Evolutionary conservation across 2,329 filamentous ascomycete genomes (phyloP).

Genomic region (Nigrospora oryzae): DNA sequence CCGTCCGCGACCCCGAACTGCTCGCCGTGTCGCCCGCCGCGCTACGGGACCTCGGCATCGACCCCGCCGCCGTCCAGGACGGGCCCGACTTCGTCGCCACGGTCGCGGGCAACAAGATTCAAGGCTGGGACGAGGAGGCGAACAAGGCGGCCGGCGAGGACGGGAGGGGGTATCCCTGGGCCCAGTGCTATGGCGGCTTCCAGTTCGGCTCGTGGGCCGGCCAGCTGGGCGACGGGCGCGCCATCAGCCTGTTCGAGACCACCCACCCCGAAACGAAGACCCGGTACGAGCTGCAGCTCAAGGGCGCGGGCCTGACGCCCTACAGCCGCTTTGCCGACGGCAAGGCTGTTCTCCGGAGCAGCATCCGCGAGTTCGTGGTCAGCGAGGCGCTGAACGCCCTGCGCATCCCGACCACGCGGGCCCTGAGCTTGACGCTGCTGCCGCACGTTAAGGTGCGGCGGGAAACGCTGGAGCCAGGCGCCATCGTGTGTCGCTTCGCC

Average conservation of each 20-base stretch:
- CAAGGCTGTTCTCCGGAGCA: constrained; percentile 84
- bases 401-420: constrained; percentile 77
- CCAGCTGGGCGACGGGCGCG: constrained; percentile 88
- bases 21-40: constrained; percentile 73
- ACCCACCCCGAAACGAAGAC: constrained; percentile 64
- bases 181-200: constrained; percentile 90
- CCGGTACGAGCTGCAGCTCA: constrained; percentile 86
- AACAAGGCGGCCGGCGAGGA: constrained; percentile 28
- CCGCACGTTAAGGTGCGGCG: constrained; percentile 66
- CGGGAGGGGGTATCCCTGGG: constrained; percentile 81
- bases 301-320: constrained; percentile 86
- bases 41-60: constrained; percentile 72
- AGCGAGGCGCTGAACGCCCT: constrained; percentile 84
- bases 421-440: constrained; percentile 71
- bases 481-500: constrained; percentile 87
- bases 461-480: constrained; percentile 79
- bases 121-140: constrained; percentile 65
- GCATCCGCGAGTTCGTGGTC: constrained; percentile 89
- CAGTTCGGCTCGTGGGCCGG: constrained; percentile 86
- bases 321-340: constrained; percentile 97
- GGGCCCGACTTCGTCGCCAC: constrained; percentile 67
- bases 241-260: constrained; percentile 88
- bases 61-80: constrained; percentile 50
- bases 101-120: constrained; percentile 74
- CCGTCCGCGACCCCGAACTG: constrained; percentile 64